Conservation (phyloP, 108 stramenopile genomes). For the Parmales sp. region DNA sequence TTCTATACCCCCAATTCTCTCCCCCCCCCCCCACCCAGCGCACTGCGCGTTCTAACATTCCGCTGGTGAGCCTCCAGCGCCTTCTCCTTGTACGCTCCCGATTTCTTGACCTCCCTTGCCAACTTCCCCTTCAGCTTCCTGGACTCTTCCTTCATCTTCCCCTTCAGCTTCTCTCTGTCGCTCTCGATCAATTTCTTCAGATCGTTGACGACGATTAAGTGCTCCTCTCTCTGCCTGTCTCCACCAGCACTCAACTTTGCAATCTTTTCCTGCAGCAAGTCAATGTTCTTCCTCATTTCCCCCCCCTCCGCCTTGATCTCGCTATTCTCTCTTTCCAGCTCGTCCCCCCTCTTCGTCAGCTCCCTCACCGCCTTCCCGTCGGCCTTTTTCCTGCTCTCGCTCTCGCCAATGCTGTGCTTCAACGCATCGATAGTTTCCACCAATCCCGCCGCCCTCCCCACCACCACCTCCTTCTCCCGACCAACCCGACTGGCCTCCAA, state of each 20-base stretch:
- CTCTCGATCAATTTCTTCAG: constrained; percentile 11
- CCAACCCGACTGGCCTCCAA: constrained; percentile 16
- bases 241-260: background rate
- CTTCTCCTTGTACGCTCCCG: constrained; percentile 31
- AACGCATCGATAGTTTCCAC: constrained; percentile 9
- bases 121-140: constrained; percentile 13
- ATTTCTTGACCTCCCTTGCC: constrained; percentile 25
- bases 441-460: constrained; percentile 12
- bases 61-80: constrained; percentile 26
- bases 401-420: constrained; percentile 8
- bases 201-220: background rate
- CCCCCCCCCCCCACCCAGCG: no score
- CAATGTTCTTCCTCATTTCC: constrained; percentile 11
- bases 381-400: no score
- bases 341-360: constrained; percentile 10
- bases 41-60: background rate
- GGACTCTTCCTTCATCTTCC: constrained; percentile 9
- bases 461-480: constrained; percentile 28
- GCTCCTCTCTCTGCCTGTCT: background rate
- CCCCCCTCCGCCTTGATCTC: constrained; percentile 1
- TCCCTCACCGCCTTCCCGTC: constrained; percentile 13
- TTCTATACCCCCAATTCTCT: no score
- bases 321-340: constrained; percentile 8
- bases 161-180: constrained; percentile 16
- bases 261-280: background rate